Evolutionary conservation across 176 grass and related monocot genomes (phyloP).

Genomic region (Guadua angustifolia): DNA sequence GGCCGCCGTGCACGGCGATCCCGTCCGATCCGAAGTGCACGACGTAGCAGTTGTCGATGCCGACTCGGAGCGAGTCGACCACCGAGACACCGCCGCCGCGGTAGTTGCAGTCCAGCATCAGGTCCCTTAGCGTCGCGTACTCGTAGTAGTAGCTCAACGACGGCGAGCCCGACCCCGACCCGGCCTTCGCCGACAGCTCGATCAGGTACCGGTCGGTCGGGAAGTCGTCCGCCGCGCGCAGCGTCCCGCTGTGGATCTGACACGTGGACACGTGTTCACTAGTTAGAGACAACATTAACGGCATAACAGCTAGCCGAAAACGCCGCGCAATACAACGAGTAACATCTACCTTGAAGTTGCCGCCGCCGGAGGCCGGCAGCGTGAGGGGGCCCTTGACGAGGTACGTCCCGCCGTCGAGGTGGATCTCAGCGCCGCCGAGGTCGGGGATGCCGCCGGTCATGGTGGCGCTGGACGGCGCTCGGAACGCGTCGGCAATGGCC

Average conservation of each 20-base stretch:
- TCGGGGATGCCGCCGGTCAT: slow-evolving; percentile 75
- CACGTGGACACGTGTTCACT: slow-evolving; percentile 25
- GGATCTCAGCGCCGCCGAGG: slow-evolving; percentile 80
- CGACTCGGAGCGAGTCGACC: slow-evolving; percentile 63
- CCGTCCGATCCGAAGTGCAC: slow-evolving; percentile 63
- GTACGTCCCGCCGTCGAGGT: slow-evolving; percentile 87
- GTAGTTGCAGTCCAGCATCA: slow-evolving; percentile 74
- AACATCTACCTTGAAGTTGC: slow-evolving; percentile 70
- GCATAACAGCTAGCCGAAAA: neutral
- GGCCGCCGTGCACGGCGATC: slow-evolving; percentile 57
- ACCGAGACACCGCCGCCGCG: slow-evolving; percentile 71
- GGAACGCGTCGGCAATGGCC: slow-evolving; percentile 84
- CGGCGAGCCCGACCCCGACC: neutral
- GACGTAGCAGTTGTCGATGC: slow-evolving; percentile 71
- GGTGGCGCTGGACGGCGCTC: slow-evolving; percentile 42
- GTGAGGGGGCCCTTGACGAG: slow-evolving; percentile 62
- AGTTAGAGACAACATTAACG: neutral
- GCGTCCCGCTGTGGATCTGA: slow-evolving; percentile 68
- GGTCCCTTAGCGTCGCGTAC: slow-evolving; percentile 65
- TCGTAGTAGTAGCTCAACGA: slow-evolving; percentile 59
- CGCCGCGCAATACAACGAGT: neutral
- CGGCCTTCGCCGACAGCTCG: slow-evolving; percentile 55
- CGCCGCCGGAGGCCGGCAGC: slow-evolving; percentile 70
- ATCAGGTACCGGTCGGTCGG: slow-evolving; percentile 73
- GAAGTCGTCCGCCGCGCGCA: slow-evolving; percentile 67